Evolutionary conservation across 306 rosid genomes (phyloP).

Genomic region (Hippophae tibetana): DNA sequence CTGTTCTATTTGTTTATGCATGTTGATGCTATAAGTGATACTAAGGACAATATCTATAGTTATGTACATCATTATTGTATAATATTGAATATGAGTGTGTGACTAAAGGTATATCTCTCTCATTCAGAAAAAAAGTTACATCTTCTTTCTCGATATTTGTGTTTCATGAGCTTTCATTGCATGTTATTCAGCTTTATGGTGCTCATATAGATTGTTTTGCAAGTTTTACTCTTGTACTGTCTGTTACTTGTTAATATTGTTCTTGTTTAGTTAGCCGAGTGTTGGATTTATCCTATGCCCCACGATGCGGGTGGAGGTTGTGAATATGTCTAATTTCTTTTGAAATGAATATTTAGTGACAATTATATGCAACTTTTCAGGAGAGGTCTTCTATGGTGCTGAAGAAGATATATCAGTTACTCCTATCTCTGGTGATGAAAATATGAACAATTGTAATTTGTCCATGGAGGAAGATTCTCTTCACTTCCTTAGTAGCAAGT

Average conservation of each 20-base stretch:
- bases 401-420: conserved; percentile 33
- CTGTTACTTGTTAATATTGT: conserved; percentile 12
- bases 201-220: not conserved
- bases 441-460: conserved; percentile 17
- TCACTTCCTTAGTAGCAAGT: conserved; percentile 20
- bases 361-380: conserved; percentile 35
- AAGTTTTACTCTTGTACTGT: not conserved
- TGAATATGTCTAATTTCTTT: conserved; percentile 13
- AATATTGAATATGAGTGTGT: not conserved
- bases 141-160: not conserved
- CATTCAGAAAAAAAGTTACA: not conserved
- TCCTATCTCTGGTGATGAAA: conserved; percentile 31
- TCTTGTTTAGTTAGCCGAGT: not conserved
- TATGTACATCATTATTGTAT: not conserved
- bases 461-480: conserved; percentile 28
- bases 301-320: conserved; percentile 19
- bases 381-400: conserved; percentile 73
- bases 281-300: conserved; percentile 7
- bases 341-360: conserved; percentile 18
- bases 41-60: not conserved
- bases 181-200: not conserved
- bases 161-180: not conserved
- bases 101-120: not conserved
- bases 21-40: not conserved
- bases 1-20: not conserved